Conservation (phyloP, 208 protist genomes). For the Crithidia bombi region DNA sequence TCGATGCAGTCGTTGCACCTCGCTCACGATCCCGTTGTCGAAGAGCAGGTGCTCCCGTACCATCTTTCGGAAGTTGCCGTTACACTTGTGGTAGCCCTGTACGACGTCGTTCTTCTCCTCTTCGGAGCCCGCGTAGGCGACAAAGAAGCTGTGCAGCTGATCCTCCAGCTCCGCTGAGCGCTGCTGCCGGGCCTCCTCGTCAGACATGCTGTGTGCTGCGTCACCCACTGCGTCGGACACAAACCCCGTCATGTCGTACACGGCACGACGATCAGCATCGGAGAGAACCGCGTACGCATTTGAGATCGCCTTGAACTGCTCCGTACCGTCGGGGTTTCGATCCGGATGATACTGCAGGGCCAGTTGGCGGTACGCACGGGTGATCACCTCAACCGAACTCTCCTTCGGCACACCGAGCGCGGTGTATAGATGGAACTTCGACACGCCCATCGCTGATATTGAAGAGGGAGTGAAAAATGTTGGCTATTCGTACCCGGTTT, state of each 20-base stretch:
- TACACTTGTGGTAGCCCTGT: conserved; percentile 51
- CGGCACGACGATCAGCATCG: conserved; percentile 92
- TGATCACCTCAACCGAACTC: conserved; percentile 52
- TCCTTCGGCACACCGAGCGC: conserved; percentile 55
- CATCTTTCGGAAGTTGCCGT: conserved; percentile 82
- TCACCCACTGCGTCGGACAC: conserved; percentile 21
- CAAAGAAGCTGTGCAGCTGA: conserved; percentile 74
- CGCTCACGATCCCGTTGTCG: conserved; percentile 66
- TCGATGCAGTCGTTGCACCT: conserved; percentile 56
- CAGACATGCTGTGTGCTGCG: conserved; percentile 3
- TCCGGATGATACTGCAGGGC: conserved; percentile 91
- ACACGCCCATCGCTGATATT: conserved; percentile 7
- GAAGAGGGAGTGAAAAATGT: background rate
- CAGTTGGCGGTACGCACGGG: conserved; percentile 72
- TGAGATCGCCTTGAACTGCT: conserved; percentile 91
- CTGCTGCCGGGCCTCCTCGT: conserved; percentile 40
- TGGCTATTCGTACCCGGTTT: too few species aligned
- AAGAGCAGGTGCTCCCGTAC: conserved; percentile 75
- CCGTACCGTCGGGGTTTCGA: conserved; percentile 79
- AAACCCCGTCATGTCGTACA: conserved; percentile 95
- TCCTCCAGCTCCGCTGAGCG: conserved; percentile 71
- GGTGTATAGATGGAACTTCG: conserved; percentile 54
- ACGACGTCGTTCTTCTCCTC: conserved; percentile 76
- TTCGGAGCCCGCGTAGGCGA: conserved; percentile 65
- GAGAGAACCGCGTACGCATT: conserved; percentile 97